Conservation (phyloP, 352 stramenopile genomes). For the Phytophthora nicotianae region DNA sequence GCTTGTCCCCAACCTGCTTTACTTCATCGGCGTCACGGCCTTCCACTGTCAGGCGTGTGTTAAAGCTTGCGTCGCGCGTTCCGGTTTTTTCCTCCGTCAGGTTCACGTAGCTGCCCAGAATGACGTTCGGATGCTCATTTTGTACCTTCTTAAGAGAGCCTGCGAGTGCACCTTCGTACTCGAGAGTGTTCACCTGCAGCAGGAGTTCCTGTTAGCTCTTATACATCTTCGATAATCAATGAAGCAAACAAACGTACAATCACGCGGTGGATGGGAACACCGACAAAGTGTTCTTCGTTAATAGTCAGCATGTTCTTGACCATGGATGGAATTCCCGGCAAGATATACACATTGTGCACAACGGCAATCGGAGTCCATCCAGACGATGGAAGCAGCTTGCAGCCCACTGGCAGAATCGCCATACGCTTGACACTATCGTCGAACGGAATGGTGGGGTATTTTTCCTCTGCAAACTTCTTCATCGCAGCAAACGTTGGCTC, state of each 20-base stretch:
- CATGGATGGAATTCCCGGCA: slow-evolving; percentile 77
- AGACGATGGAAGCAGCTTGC: slow-evolving; percentile 51
- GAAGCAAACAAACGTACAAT: slow-evolving; percentile 46
- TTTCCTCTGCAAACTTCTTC: slow-evolving; percentile 54
- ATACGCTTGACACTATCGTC: slow-evolving; percentile 79
- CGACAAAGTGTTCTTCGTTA: slow-evolving; percentile 79
- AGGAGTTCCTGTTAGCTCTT: slow-evolving; percentile 8
- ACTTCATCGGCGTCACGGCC: slow-evolving; percentile 54
- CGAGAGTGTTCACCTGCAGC: slow-evolving; percentile 66
- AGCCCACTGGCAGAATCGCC: slow-evolving; percentile 56
- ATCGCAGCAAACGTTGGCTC: slow-evolving; percentile 64
- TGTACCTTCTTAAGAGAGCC: slow-evolving; percentile 59
- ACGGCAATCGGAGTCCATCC: slow-evolving; percentile 73
- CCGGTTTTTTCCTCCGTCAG: slow-evolving; percentile 61
- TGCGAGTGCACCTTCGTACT: slow-evolving; percentile 64
- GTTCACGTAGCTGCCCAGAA: slow-evolving; percentile 85
- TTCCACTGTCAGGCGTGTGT: slow-evolving; percentile 66
- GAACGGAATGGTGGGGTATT: slow-evolving; percentile 57
- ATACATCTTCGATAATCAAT: not conserved
- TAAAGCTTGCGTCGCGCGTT: slow-evolving; percentile 57
- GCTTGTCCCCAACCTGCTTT: slow-evolving; percentile 48
- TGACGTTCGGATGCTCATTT: slow-evolving; percentile 64
- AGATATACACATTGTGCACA: slow-evolving; percentile 82
- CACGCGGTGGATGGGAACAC: slow-evolving; percentile 74
- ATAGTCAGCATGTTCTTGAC: slow-evolving; percentile 77